Base-by-base conservation (phyloP, 768 basidiomycete genomes). In the Daedaleopsis nitida region DNA sequence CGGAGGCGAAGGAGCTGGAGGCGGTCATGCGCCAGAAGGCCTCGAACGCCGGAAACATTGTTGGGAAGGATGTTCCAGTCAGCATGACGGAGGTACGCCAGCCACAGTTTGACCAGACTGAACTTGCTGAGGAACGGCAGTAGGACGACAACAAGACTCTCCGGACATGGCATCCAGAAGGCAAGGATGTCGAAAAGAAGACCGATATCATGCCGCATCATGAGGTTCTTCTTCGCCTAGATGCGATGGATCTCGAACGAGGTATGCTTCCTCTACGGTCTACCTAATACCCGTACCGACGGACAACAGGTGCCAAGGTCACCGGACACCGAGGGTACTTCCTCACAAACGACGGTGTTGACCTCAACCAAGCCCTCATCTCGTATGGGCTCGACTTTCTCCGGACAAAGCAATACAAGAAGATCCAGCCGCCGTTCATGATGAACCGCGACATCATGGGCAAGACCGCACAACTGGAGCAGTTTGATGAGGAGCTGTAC, bases 401-500 rank as follows among this genome's bases (percentile, higher is more conserved):
- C 55, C 83, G 94, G 38, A 83, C 81, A 55, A 82, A 81, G 32
- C 87, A 84, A 0, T 98, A 92, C 84, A 96, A 88, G 78, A 98
- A 96, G 77, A 85, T 98, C 52, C 94, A 96, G 73, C 92, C 96
- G 3, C 97, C 97, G 0, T 99, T 97, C 80, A 89, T 99, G 81
- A 98, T 99, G 90, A 94, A 94, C 81, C 96, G 94, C 75, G 92
- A 96, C 23, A 83, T 91, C 69, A 99, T 99, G 97, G 86, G 85
- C 59, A 96, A 97, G 80, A 98, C 97, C 0, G 97, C 97, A 1
- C 97, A 99, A 72, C 86, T 99, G 21, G 92, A 94, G 66, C 94
- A 98, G 75, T 99, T 98, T 68, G 97, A 99, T 72, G 97, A 99
- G 76, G 96, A 97, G 69, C 80, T 99, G 16, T 99, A 98, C 85